Conservation (phyloP, 257 asterid species). For the Nicotiana paniculata region DNA sequence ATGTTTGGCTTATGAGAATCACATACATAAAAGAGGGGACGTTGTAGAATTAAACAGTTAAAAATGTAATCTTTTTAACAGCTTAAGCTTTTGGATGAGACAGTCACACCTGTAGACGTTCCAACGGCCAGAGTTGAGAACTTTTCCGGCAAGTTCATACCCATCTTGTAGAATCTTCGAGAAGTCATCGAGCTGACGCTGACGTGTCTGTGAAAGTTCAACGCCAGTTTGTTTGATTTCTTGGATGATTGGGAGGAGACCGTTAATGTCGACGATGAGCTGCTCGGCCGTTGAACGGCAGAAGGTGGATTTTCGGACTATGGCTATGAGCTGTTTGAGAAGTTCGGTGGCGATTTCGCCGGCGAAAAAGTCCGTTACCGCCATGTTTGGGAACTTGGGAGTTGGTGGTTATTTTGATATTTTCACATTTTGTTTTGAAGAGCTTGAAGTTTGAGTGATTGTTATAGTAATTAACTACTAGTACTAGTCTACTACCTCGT, state of each 20-base stretch:
- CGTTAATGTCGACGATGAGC: constrained; percentile 40
- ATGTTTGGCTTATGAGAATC: background rate
- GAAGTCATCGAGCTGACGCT: constrained; percentile 65
- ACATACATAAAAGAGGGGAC: background rate
- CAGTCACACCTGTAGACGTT: constrained; percentile 35
- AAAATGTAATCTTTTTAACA: background rate
- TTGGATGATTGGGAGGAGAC: constrained; percentile 63
- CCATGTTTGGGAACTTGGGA: constrained; percentile 37
- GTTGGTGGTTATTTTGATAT: background rate
- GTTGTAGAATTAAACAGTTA: background rate
- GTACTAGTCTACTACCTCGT: too few relatives aligned
- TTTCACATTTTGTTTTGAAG: background rate
- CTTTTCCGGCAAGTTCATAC: constrained; percentile 53
- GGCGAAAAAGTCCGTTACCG: constrained; percentile 74
- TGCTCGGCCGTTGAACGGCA: constrained; percentile 72
- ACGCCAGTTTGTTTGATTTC: constrained; percentile 74
- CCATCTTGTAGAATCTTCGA: constrained; percentile 57
- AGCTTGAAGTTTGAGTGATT: background rate
- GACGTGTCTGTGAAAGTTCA: constrained; percentile 78
- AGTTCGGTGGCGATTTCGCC: constrained; percentile 90
- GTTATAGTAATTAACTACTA: too few relatives aligned
- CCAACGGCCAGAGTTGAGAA: constrained; percentile 64
- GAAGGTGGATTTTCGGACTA: constrained; percentile 44
- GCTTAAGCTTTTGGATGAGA: background rate
- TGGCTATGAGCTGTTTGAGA: constrained; percentile 49